Evolutionary conservation across 2,329 filamentous ascomycete species (phyloP), one percentile per base, ranked within the genome.

Genomic region (Sordariomycetes sp.): DNA sequence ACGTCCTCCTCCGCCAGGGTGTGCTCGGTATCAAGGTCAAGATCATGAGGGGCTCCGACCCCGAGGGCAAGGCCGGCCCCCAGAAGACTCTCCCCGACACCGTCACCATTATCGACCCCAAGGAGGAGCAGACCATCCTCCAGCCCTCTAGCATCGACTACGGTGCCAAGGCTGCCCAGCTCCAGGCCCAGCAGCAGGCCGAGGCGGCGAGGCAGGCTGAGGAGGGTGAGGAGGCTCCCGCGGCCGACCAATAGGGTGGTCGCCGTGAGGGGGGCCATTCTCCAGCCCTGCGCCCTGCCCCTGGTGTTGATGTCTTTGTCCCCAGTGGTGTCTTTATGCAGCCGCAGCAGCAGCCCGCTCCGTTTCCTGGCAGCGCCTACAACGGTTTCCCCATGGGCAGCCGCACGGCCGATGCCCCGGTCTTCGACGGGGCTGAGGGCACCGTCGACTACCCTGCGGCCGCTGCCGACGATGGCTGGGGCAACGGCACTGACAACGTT

Each of bases 21-120:
- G 94, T 99, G 67, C 84, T 99, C 67, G 94, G 94, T 82, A 99
- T 99, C 83, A 99, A 99, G 87, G 94, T 99, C 79, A 99, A 99
- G 92, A 99, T 99, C 82, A 99, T 99, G 94, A 92, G 95, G 77
- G 94, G 94, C 75, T 94, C 90, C 70, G 94, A 99, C 83, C 94
- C 94, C 76, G 91, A 97, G 81, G 94, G 94, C 87, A 99, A 99
- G 88, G 86, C 90, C 71, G 91, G 94, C 68, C 92, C 93, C 70
- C 90, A 92, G 80, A 97, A 97, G 87, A 87, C 91, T 67, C 90
- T 99, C 66, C 94, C 94, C 69, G 94, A 99, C 78, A 90, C 91
- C 75, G 94, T 99, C 77, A 97, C 93, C 76, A 94, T 99, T 80
- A 96, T 97, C 79, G 94, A 99, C 84, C 95, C 94, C 79, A 99